Conservation (phyloP, 768 basidiomycete species). For the Podaxis sp. region DNA sequence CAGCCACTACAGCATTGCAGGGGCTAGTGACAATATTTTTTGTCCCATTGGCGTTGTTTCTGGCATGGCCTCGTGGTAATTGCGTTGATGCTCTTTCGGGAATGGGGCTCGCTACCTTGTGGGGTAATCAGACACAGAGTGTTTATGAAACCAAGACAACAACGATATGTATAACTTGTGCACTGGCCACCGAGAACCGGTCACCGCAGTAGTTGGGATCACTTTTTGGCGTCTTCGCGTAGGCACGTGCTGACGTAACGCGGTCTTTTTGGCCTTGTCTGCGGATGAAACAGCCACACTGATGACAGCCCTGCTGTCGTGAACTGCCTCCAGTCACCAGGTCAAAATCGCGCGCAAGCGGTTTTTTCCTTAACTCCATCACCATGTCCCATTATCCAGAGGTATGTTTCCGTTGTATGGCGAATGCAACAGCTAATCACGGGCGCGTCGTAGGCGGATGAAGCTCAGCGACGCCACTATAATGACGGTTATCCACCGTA, state of each 20-base stretch:
- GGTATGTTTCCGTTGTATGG: constrained; percentile 18
- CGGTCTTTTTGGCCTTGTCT: constrained; percentile 5
- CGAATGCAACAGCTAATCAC: background rate
- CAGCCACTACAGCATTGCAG: background rate
- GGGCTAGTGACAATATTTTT: background rate
- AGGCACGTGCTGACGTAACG: constrained; percentile 3
- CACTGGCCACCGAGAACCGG: too few species aligned
- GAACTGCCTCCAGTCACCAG: constrained; percentile 8
- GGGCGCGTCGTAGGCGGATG: constrained; percentile 53
- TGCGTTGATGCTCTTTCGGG: background rate
- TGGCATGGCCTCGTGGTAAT: background rate
- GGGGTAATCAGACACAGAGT: background rate
- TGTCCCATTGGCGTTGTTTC: background rate
- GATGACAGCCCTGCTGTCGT: background rate
- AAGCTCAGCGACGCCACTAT: constrained; percentile 61
- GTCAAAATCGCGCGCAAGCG: constrained; percentile 3
- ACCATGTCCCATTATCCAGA: constrained; percentile 37
- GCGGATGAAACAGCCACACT: constrained; percentile 8
- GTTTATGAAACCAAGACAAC: background rate
- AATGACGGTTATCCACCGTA: constrained; percentile 68
- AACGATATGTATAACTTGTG: background rate
- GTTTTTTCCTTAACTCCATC: background rate
- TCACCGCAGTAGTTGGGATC: too few species aligned
- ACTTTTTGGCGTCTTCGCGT: background rate
- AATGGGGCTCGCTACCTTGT: background rate